Evolutionary conservation across 2,329 filamentous ascomycete species (phyloP).

Genomic region (Ophiostoma quercus): DNA sequence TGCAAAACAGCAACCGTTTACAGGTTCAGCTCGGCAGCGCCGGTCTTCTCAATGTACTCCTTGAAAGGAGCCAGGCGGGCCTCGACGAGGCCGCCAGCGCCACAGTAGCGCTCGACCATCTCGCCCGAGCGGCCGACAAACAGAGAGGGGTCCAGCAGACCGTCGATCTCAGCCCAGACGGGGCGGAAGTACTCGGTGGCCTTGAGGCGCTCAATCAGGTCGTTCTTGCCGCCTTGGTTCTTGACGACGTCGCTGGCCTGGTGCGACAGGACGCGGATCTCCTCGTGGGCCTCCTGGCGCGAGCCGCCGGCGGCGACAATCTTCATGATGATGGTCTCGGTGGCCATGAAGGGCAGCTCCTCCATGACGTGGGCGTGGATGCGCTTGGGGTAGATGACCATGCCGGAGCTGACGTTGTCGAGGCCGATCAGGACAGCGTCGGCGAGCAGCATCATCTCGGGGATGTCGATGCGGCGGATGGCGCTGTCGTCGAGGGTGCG

Average conservation of each 20-base stretch:
- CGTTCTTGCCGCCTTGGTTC: conserved; percentile 61
- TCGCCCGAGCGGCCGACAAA: conserved; percentile 41
- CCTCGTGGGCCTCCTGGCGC: conserved; percentile 78
- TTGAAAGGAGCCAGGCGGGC: conserved; percentile 16
- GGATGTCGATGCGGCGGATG: conserved; percentile 60
- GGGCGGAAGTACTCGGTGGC: conserved; percentile 68
- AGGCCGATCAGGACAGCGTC: conserved; percentile 58
- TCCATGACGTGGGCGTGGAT: conserved; percentile 63
- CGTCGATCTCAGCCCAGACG: conserved; percentile 54
- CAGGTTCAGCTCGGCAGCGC: conserved; percentile 21
- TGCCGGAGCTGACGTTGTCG: conserved; percentile 62
- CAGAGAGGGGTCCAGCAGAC: conserved; percentile 27
- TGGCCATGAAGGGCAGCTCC: conserved; percentile 66
- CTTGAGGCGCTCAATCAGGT: conserved; percentile 74
- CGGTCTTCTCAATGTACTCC: conserved; percentile 22
- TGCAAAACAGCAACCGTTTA: background rate
- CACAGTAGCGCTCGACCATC: conserved; percentile 39
- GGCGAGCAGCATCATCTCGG: conserved; percentile 61
- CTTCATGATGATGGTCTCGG: conserved; percentile 64
- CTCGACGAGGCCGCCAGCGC: conserved; percentile 21
- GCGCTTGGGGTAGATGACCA: conserved; percentile 70
- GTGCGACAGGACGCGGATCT: conserved; percentile 77
- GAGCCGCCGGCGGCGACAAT: conserved; percentile 64
- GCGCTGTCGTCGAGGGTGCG: conserved; percentile 72
- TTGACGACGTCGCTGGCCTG: conserved; percentile 58